These are phyloP conservation scores for Botryosphaeria dothidea DNA, from an alignment of 2,329 filamentous ascomycete species.

Conservation along the genomic window DNA sequence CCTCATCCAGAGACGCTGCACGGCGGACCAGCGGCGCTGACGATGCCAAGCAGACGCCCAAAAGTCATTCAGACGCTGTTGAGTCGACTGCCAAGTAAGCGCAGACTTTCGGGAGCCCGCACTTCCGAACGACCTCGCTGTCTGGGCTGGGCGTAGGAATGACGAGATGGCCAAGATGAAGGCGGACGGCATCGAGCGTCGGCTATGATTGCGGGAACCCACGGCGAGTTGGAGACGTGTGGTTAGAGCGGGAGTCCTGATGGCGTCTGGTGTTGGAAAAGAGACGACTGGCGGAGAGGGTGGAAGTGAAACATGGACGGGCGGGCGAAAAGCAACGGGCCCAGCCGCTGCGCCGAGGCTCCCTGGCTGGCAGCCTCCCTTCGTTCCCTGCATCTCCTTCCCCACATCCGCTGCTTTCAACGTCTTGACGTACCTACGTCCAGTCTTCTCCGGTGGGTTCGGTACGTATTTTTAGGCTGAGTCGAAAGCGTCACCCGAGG, in stretches of 20 bases:
- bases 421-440: no score
- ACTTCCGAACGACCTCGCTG: neutral
- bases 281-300: neutral
- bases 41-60: neutral
- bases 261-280: neutral
- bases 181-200: neutral
- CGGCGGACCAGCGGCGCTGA: neutral
- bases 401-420: no score
- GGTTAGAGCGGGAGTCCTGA: no score
- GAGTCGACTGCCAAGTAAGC: neutral
- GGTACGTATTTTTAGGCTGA: neutral
- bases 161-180: neutral
- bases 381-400: no score
- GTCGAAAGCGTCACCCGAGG: neutral
- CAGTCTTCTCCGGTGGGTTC: neutral
- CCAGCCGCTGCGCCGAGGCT: no score
- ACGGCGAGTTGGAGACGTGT: neutral
- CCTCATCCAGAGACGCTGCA: neutral
- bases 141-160: neutral
- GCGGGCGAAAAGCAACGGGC: neutral
- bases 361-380: no score
- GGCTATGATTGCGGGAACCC: no score
- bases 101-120: neutral
- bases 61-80: neutral
- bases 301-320: neutral